These are phyloP conservation scores for Penicillium frequentans DNA, from an alignment of 2,329 filamentous ascomycete species.

Conservation along the genomic window DNA sequence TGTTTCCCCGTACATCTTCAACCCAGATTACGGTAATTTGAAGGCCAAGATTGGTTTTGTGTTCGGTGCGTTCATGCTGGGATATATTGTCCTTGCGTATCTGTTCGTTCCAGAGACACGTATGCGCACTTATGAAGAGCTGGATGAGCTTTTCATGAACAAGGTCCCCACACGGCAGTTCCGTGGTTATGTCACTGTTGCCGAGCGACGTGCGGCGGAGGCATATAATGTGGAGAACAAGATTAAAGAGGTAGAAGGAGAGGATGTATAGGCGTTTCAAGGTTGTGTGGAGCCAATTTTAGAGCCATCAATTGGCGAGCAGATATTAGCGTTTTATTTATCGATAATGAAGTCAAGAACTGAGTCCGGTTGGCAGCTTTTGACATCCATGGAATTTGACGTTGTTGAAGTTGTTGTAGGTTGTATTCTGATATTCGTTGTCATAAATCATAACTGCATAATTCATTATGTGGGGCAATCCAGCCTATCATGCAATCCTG, in stretches of 20 bases:
- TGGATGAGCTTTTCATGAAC: conserved; percentile 3
- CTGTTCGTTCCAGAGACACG: conserved; percentile 1
- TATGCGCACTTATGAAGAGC: not conserved
- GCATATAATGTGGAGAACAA: not conserved
- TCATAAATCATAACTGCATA: not conserved
- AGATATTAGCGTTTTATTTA: too few species aligned
- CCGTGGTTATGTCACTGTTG: not conserved
- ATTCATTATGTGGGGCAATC: too few species aligned
- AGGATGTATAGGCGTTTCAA: not conserved
- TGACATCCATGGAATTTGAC: not conserved
- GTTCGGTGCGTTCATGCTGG: not conserved
- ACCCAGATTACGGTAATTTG: conserved; percentile 20
- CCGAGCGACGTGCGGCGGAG: not conserved
- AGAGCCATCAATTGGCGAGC: too few species aligned
- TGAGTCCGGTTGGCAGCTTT: not conserved
- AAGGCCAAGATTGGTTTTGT: conserved; percentile 32
- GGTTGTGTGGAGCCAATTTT: too few species aligned
- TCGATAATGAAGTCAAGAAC: not conserved
- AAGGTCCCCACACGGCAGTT: not conserved
- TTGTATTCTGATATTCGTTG: not conserved
- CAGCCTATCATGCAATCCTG: too few species aligned
- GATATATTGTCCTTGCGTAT: not conserved
- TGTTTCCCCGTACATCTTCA: conserved; percentile 13
- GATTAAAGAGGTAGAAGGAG: not conserved
- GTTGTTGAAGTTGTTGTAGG: not conserved